phyloP scores from a whole-genome alignment of 495 filamentous ascomycete species.

The Cercophora scortea region DNA sequence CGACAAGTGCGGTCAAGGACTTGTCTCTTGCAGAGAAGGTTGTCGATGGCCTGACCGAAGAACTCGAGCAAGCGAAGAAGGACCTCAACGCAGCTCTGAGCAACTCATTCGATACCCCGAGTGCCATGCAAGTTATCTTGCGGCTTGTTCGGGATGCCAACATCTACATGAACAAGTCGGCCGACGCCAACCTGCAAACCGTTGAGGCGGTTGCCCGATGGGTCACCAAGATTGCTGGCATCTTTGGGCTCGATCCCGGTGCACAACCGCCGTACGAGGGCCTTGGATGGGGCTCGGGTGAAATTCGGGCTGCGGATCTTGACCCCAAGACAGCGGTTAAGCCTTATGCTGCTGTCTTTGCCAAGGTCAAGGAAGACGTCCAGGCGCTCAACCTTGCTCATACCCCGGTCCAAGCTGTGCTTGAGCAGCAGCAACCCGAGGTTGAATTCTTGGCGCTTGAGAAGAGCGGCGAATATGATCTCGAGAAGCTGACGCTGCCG shows the following conservation, averaged over 20 bases:
- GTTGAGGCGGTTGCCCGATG: slow-evolving; percentile 61
- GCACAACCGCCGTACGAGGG: slow-evolving; percentile 47
- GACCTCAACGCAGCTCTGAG: slow-evolving; percentile 59
- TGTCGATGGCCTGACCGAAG: slow-evolving; percentile 22
- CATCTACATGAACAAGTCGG: slow-evolving; percentile 52
- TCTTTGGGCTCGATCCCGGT: slow-evolving; percentile 76
- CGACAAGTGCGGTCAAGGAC: slow-evolving; percentile 38
- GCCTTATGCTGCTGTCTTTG: slow-evolving; percentile 34
- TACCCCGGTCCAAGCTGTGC: slow-evolving; percentile 17
- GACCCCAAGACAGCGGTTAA: slow-evolving; percentile 36
- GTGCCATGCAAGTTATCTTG: slow-evolving; percentile 65
- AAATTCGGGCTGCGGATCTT: slow-evolving; percentile 45
- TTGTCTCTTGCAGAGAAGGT: slow-evolving; percentile 27
- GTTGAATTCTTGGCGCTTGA: slow-evolving; percentile 34
- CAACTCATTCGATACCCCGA: slow-evolving; percentile 85
- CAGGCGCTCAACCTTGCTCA: slow-evolving; percentile 26
- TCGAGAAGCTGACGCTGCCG: slow-evolving; percentile 49
- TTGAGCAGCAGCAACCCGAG: slow-evolving; percentile 29
- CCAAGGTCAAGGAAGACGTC: slow-evolving; percentile 30
- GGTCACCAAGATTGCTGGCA: slow-evolving; percentile 75
- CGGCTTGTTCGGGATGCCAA: slow-evolving; percentile 70
- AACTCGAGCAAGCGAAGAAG: slow-evolving; percentile 55
- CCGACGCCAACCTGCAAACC: slow-evolving; percentile 42
- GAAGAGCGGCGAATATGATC: slow-evolving; percentile 30
- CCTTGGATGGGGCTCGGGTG: slow-evolving; percentile 77